phyloP scores from a whole-genome alignment of 2,329 filamentous ascomycete species.

The Parastagonospora avenae region DNA sequence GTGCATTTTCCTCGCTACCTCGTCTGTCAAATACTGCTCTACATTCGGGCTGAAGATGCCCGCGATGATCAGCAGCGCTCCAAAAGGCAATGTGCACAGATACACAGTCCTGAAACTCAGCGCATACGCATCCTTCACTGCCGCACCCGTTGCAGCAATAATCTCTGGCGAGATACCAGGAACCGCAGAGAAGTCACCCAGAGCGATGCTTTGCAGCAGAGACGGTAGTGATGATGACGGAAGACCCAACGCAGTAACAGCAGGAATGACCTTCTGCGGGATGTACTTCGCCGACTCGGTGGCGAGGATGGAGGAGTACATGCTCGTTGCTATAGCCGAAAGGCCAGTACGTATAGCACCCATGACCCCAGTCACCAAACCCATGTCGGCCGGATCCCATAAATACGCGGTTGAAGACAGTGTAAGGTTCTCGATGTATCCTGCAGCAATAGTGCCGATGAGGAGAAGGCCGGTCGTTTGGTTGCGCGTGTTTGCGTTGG shows the following conservation, averaged over 20 bases:
- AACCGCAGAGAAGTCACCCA: slow-evolving; percentile 29
- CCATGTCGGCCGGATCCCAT: slow-evolving; percentile 41
- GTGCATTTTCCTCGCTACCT: slow-evolving; percentile 54
- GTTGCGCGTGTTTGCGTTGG: slow-evolving; percentile 18
- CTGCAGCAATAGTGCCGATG: slow-evolving; percentile 32
- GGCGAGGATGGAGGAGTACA: slow-evolving; percentile 39
- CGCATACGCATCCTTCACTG: slow-evolving; percentile 50
- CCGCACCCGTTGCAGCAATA: slow-evolving; percentile 37
- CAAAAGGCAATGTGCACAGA: slow-evolving; percentile 47
- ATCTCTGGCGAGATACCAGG: slow-evolving; percentile 33
- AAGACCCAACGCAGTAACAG: slow-evolving; percentile 30
- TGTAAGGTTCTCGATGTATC: slow-evolving; percentile 41
- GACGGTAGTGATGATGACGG: slow-evolving; percentile 24
- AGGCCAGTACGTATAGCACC: slow-evolving; percentile 36
- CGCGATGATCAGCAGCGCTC: slow-evolving; percentile 43
- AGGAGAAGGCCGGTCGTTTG: slow-evolving; percentile 28
- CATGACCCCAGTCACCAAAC: slow-evolving; percentile 37
- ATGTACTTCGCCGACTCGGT: slow-evolving; percentile 35
- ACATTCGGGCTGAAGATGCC: slow-evolving; percentile 51
- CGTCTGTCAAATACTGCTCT: slow-evolving; percentile 50
- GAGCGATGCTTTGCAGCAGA: slow-evolving; percentile 28
- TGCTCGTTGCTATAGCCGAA: slow-evolving; percentile 30
- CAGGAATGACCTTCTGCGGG: slow-evolving; percentile 31
- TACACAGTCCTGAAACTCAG: slow-evolving; percentile 55
- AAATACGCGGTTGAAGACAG: slow-evolving; percentile 33